Conservation (phyloP, 225 moss, liverwort and hornwort genomes). For the Pseudisothecium myosuroides region DNA sequence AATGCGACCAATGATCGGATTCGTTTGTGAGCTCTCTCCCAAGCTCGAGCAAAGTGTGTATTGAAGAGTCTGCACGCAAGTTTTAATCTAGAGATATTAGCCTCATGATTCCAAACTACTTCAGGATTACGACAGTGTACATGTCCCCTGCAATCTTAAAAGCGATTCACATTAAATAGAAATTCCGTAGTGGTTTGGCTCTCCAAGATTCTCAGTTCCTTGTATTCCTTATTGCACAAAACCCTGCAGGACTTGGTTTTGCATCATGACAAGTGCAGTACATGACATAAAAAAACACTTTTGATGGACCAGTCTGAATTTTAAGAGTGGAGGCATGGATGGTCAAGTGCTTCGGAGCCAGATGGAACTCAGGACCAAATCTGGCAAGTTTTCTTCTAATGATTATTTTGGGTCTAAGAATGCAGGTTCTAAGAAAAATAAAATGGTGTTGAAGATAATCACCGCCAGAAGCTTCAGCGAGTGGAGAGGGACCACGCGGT, state of each 20-base stretch:
- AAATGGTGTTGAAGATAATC: neutral
- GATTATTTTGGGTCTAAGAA: neutral
- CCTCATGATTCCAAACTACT: neutral
- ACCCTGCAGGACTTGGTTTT: neutral
- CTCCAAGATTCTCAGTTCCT: neutral
- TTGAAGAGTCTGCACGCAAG: constrained; percentile 34
- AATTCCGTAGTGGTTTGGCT: neutral
- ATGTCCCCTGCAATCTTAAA: neutral
- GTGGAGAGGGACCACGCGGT: constrained; percentile 51
- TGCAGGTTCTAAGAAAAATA: neutral
- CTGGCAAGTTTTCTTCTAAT: neutral
- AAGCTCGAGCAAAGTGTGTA: constrained; percentile 26
- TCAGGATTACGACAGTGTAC: neutral
- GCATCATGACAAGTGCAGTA: neutral
- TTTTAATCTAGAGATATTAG: neutral
- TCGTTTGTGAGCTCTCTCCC: constrained; percentile 20
- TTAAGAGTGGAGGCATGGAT: too few relatives aligned
- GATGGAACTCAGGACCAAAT: neutral
- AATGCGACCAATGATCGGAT: constrained; percentile 70
- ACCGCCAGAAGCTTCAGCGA: constrained; percentile 56
- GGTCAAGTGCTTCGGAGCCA: neutral
- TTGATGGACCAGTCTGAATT: neutral
- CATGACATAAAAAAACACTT: neutral
- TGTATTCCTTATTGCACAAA: neutral
- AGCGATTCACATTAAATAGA: neutral